Percentiles rank a stretch among this genome's conserved stretches.
Evolutionary conservation across 2,329 filamentous ascomycete species (phyloP).

Genomic region (Gnomoniopsis sp.): DNA sequence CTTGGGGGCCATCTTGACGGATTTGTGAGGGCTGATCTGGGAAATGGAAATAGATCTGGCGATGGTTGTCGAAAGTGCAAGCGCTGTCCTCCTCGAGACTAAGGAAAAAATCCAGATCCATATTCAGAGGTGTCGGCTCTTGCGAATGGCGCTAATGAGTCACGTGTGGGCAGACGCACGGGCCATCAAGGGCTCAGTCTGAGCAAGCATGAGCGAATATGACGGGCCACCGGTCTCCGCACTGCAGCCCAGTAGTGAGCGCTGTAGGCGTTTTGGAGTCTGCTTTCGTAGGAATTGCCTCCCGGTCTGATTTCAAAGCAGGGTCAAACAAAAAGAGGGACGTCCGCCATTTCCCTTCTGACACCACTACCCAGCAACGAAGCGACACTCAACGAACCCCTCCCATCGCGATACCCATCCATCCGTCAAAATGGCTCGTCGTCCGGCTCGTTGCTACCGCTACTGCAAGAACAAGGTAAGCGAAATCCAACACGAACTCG

Average conservation of each 20-base stretch:
- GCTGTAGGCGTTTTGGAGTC: neutral
- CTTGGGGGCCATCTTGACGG: slow-evolving; percentile 60
- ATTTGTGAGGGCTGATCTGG: slow-evolving; percentile 29
- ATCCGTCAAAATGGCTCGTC: slow-evolving; percentile 94
- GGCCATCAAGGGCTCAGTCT: neutral
- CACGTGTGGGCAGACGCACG: slow-evolving; percentile 13
- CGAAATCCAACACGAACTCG: slow-evolving; percentile 21
- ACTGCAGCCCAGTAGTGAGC: neutral
- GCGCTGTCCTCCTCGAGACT: neutral
- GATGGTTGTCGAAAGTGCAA: slow-evolving; percentile 18
- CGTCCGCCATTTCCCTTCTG: slow-evolving; percentile 21
- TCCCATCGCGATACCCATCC: slow-evolving; percentile 44
- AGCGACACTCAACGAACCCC: slow-evolving; percentile 34
- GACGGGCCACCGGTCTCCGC: neutral
- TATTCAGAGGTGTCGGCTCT: too few relatives aligned
- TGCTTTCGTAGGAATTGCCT: slow-evolving; percentile 1
- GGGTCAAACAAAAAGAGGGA: slow-evolving; percentile 24
- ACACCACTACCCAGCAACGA: slow-evolving; percentile 35
- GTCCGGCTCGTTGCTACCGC: slow-evolving; percentile 98
- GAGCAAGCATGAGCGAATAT: neutral
- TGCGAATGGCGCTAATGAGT: neutral
- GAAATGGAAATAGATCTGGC: neutral
- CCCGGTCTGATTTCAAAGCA: slow-evolving; percentile 53
- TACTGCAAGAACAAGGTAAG: slow-evolving; percentile 99
- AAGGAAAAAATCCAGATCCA: neutral